A percentile compares a stretch with the other conserved stretches of the same genome.
phyloP scores from a whole-genome alignment of 441 rosid genomes.

The Brassica hybrid region DNA sequence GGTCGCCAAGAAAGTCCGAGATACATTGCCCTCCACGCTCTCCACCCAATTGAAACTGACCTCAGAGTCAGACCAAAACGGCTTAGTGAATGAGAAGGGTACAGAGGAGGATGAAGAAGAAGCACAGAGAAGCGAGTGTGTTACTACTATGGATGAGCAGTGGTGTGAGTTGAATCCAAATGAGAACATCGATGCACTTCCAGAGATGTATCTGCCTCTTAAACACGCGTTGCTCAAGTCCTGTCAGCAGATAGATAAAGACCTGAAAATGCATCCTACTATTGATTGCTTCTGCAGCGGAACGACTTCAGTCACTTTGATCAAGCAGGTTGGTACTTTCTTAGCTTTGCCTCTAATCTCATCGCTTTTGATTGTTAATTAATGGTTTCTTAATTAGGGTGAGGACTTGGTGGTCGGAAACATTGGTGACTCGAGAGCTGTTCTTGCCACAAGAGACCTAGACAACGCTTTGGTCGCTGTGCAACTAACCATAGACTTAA shows the following conservation, averaged over 20 bases:
- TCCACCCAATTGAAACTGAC: conserved; percentile 54
- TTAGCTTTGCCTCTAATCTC: conserved; percentile 4
- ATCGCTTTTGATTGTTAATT: neutral
- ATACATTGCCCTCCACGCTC: conserved; percentile 61
- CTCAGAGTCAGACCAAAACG: conserved; percentile 42
- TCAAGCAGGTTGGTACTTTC: conserved; percentile 72
- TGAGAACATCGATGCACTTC: conserved; percentile 50
- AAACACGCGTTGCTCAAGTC: conserved; percentile 62
- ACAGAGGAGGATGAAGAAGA: conserved; percentile 43
- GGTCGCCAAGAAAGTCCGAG: conserved; percentile 75
- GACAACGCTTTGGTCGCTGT: conserved; percentile 60
- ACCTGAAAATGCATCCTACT: conserved; percentile 65
- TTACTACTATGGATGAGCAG: conserved; percentile 60
- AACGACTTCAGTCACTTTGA: conserved; percentile 71
- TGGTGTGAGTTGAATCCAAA: conserved; percentile 50
- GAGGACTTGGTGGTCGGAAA: conserved; percentile 65
- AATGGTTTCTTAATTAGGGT: conserved; percentile 49
- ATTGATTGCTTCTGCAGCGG: conserved; percentile 87
- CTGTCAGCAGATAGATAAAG: conserved; percentile 68
- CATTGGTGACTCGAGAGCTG: conserved; percentile 79
- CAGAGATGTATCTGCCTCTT: conserved; percentile 63
- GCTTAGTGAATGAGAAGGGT: conserved; percentile 37
- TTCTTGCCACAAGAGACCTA: conserved; percentile 62
- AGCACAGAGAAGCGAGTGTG: conserved; percentile 28
- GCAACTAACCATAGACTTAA: conserved; percentile 74